phyloP scores from a whole-genome alignment of 176 grass and related monocot genomes.

The Elymus sibiricus region DNA sequence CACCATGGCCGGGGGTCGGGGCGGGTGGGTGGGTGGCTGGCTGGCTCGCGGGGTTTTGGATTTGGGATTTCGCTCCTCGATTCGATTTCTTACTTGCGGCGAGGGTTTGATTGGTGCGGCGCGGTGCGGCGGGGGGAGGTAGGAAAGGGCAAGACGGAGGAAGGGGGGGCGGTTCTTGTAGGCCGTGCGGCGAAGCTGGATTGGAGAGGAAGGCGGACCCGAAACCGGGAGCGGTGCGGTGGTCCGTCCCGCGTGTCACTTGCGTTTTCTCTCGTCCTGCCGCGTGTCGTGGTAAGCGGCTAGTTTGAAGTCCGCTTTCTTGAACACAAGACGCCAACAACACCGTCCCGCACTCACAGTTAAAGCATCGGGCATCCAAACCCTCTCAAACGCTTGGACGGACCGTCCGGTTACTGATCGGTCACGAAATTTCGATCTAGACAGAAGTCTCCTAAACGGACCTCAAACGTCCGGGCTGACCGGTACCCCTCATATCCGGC shows the following conservation, averaged over 20 bases:
- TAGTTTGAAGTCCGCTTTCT: rapidly evolving
- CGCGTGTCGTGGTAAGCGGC: not conserved
- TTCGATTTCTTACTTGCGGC: constrained; percentile 29
- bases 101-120: constrained; percentile 25
- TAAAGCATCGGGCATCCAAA: too few species aligned
- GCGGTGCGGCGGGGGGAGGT: not conserved
- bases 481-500: too few species aligned
- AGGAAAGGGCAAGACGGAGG: not conserved
- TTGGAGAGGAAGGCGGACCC: constrained; percentile 39
- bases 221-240: not conserved
- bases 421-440: too few species aligned
- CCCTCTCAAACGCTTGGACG: too few species aligned
- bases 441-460: too few species aligned
- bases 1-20: constrained; percentile 29
- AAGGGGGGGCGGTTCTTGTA: not conserved
- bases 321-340: not conserved
- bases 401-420: too few species aligned
- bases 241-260: not conserved
- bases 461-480: too few species aligned
- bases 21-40: not conserved
- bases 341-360: too few species aligned
- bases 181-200: constrained; percentile 13
- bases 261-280: too few species aligned
- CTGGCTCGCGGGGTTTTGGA: constrained; percentile 12
- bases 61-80: constrained; percentile 5